Conservation (phyloP, 441 rosid genomes). For the Francoa sonchifolia region DNA sequence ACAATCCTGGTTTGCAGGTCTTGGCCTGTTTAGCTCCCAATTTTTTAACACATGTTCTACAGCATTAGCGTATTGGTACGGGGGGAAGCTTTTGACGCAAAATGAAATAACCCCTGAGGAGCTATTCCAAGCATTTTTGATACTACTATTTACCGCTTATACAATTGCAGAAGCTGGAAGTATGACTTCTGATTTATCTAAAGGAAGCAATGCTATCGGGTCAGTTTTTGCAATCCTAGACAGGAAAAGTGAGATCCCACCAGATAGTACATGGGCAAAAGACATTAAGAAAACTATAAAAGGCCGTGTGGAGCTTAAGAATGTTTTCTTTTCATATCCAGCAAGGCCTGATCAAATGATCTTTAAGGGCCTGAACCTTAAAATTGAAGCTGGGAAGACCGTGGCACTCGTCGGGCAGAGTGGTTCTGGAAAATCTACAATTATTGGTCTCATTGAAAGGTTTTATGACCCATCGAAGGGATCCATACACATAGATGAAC, state of each 20-base stretch:
- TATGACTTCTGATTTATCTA: constrained; percentile 50
- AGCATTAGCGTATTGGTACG: constrained; percentile 53
- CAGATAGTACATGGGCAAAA: constrained; percentile 14
- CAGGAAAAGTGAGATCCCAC: constrained; percentile 42
- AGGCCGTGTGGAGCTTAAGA: constrained; percentile 34
- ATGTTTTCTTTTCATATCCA: constrained; percentile 49
- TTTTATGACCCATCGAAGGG: constrained; percentile 48
- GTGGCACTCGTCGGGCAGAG: constrained; percentile 48
- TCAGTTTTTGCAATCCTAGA: constrained; percentile 38
- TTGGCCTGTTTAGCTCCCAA: constrained; percentile 50
- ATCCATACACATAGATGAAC: constrained; percentile 29
- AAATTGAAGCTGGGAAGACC: constrained; percentile 36
- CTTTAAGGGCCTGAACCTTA: constrained; percentile 38
- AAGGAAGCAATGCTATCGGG: constrained; percentile 34
- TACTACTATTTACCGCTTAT: constrained; percentile 42
- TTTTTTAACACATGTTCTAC: constrained; percentile 44
- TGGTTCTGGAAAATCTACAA: constrained; percentile 55
- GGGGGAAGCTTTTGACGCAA: constrained; percentile 41
- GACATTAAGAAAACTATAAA: constrained; percentile 25
- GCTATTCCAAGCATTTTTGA: constrained; percentile 46
- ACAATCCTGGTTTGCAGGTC: constrained; percentile 46
- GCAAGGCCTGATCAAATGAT: constrained; percentile 43
- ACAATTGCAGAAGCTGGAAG: constrained; percentile 59
- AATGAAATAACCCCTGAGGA: constrained; percentile 24
- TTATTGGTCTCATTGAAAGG: constrained; percentile 45